Evolutionary conservation across 1,284 basidiomycete species (phyloP).

Genomic region (Microbotryum silenes-acaulis): DNA sequence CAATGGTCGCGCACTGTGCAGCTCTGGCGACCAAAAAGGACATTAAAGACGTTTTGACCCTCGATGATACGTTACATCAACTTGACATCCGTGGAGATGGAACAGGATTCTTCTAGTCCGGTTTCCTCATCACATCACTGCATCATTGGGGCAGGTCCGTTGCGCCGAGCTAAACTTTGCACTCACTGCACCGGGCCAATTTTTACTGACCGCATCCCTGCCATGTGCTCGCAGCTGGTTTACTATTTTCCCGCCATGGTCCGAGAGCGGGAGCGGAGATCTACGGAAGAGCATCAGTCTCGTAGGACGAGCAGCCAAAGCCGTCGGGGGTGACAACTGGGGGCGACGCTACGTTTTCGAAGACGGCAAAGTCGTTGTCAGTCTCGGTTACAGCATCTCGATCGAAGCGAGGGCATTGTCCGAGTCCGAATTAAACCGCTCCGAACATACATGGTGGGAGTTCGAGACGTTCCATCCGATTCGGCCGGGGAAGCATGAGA

Average conservation of each 20-base stretch:
- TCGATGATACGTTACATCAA: slow-evolving; percentile 33
- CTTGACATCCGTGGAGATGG: slow-evolving; percentile 36
- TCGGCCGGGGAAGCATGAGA: slow-evolving; percentile 27
- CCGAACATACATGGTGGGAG: slow-evolving; percentile 34
- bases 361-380: slow-evolving; percentile 25
- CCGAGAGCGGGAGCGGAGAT: slow-evolving; percentile 24
- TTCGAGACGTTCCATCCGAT: slow-evolving; percentile 33
- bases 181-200: no score
- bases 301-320: slow-evolving; percentile 31
- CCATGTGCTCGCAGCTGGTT: slow-evolving; percentile 14
- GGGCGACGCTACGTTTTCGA: slow-evolving; percentile 33
- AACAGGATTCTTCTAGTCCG: slow-evolving; percentile 34
- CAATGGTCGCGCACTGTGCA: slow-evolving; percentile 28
- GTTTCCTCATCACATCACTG: slow-evolving; percentile 33
- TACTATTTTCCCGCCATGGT: slow-evolving; percentile 32
- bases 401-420: slow-evolving; percentile 16
- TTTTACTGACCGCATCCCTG: slow-evolving; percentile 2
- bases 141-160: slow-evolving; percentile 33
- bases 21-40: slow-evolving; percentile 27
- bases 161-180: slow-evolving; percentile 3
- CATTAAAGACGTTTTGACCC: slow-evolving; percentile 22
- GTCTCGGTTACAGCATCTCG: slow-evolving; percentile 22
- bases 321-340: slow-evolving; percentile 33
- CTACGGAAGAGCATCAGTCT: slow-evolving; percentile 25
- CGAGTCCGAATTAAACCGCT: slow-evolving; percentile 17